Evolutionary conservation across 805 yeast species (phyloP).

Genomic region (Monosporozyma aquatica): DNA sequence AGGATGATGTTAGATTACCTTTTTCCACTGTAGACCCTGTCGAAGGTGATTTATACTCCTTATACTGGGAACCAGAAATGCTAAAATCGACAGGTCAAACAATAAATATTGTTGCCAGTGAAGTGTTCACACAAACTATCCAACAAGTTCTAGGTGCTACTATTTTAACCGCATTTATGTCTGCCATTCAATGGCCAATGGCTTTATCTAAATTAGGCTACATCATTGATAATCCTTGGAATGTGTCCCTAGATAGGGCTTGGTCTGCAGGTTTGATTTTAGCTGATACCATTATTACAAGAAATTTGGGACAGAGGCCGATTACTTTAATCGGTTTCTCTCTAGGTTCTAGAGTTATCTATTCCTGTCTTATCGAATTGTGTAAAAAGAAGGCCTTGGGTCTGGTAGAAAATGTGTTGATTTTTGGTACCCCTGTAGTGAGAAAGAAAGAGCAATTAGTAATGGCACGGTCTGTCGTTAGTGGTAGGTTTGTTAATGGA

Average conservation of each 20-base stretch:
- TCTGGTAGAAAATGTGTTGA: slow-evolving; percentile 73
- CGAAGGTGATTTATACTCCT: slow-evolving; percentile 90
- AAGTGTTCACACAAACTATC: slow-evolving; percentile 82
- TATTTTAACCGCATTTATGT: slow-evolving; percentile 77
- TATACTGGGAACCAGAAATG: slow-evolving; percentile 98
- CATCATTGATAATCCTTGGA: slow-evolving; percentile 94
- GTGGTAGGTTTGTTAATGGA: slow-evolving; percentile 85
- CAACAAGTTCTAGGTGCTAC: slow-evolving; percentile 95
- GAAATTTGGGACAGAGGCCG: slow-evolving; percentile 88
- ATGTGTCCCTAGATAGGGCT: slow-evolving; percentile 90
- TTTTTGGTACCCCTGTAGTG: slow-evolving; percentile 85
- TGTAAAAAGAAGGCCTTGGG: slow-evolving; percentile 84
- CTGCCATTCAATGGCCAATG: slow-evolving; percentile 90
- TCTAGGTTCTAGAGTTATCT: slow-evolving; percentile 84
- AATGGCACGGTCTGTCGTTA: slow-evolving; percentile 73
- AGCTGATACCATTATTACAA: slow-evolving; percentile 81
- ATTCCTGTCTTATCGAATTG: slow-evolving; percentile 79
- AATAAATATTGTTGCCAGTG: slow-evolving; percentile 84
- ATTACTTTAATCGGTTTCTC: slow-evolving; percentile 89
- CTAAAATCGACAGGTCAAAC: slow-evolving; percentile 94
- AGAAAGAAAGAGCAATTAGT: slow-evolving; percentile 69
- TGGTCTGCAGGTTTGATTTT: slow-evolving; percentile 90
- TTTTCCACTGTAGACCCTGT: slow-evolving; percentile 95
- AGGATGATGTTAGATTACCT: slow-evolving; percentile 93
- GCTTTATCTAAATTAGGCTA: slow-evolving; percentile 81